These are phyloP conservation scores for Pulveroboletus sp. DNA, from an alignment of 768 basidiomycete genomes.

Conservation along the genomic window DNA sequence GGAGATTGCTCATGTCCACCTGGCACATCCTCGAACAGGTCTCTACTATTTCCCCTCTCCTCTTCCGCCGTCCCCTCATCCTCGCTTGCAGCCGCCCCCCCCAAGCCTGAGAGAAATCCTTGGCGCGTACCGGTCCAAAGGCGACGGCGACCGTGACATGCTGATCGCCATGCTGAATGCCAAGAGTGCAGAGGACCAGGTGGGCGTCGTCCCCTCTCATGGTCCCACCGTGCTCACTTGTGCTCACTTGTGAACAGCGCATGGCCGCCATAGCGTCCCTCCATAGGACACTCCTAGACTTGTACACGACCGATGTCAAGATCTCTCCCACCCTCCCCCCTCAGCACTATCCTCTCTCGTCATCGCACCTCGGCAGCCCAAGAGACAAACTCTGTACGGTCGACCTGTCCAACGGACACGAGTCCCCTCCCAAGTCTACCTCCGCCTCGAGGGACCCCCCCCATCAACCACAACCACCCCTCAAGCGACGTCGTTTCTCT, in stretches of 20 bases:
- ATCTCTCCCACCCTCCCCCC: conserved; percentile 28
- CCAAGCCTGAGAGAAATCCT: conserved; percentile 84
- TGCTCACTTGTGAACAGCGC: conserved; percentile 41
- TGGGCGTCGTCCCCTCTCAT: conserved; percentile 31
- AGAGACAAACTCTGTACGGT: conserved; percentile 18
- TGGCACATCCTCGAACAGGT: conserved; percentile 48
- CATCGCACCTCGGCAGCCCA: conserved; percentile 25
- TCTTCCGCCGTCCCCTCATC: not conserved
- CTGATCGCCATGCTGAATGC: conserved; percentile 86
- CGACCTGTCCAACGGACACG: conserved; percentile 17
- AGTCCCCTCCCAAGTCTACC: conserved; percentile 7
- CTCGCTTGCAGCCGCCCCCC: conserved; percentile 54
- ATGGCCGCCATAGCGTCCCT: conserved; percentile 65
- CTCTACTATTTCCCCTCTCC: not conserved
- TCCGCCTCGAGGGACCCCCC: conserved; percentile 25
- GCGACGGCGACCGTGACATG: conserved; percentile 91
- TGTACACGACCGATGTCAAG: conserved; percentile 33
- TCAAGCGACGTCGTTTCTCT: conserved; percentile 63
- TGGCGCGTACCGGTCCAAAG: conserved; percentile 75
- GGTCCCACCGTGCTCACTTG: conserved; percentile 5
- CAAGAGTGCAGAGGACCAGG: conserved; percentile 92
- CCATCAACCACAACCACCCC: conserved; percentile 39
- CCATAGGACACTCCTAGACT: conserved; percentile 66
- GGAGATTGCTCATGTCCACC: conserved; percentile 38
- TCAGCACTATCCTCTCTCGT: conserved; percentile 37